phyloP scores from a whole-genome alignment of 1,284 basidiomycete genomes.

The Apiotrichum sp. region DNA sequence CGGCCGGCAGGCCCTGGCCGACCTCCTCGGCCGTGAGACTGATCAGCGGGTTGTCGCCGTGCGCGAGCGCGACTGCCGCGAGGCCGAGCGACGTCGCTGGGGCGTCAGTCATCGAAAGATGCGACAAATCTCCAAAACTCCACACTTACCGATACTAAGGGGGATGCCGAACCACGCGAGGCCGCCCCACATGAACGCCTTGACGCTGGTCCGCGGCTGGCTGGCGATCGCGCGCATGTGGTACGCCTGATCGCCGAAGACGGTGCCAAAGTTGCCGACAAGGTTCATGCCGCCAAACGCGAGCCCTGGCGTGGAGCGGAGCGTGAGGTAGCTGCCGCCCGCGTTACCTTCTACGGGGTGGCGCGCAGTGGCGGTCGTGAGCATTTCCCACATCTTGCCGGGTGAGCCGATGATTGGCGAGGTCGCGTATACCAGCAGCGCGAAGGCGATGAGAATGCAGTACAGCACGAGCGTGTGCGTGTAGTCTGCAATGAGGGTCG shows the following conservation, averaged over 20 bases:
- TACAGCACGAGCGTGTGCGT: slow-evolving; percentile 76
- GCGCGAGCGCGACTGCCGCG: slow-evolving; percentile 65
- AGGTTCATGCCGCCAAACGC: slow-evolving; percentile 79
- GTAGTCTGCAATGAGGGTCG: slow-evolving; percentile 52
- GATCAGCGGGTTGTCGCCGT: slow-evolving; percentile 51
- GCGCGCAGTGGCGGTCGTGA: slow-evolving; percentile 47
- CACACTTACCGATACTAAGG: slow-evolving; percentile 49
- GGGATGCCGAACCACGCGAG: slow-evolving; percentile 82
- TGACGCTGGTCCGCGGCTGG: slow-evolving; percentile 71
- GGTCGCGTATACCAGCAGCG: slow-evolving; percentile 67
- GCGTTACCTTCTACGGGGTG: slow-evolving; percentile 57
- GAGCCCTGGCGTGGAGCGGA: slow-evolving; percentile 72
- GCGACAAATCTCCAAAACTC: too few relatives aligned
- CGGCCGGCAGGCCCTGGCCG: slow-evolving; percentile 73
- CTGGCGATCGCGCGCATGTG: slow-evolving; percentile 81
- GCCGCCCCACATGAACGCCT: slow-evolving; percentile 84
- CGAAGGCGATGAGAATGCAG: slow-evolving; percentile 58
- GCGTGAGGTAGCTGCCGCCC: slow-evolving; percentile 62
- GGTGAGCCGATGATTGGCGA: slow-evolving; percentile 55
- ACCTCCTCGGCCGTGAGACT: slow-evolving; percentile 61
- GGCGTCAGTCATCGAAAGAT: not conserved
- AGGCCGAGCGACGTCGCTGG: slow-evolving; percentile 57
- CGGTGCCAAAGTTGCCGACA: slow-evolving; percentile 67
- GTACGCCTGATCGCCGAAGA: slow-evolving; percentile 50
- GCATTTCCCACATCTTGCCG: slow-evolving; percentile 54